Evolutionary conservation across 305 asterid genomes (phyloP), one percentile per base, ranked within the genome.

Genomic region (Stenogyne calaminthoides): DNA sequence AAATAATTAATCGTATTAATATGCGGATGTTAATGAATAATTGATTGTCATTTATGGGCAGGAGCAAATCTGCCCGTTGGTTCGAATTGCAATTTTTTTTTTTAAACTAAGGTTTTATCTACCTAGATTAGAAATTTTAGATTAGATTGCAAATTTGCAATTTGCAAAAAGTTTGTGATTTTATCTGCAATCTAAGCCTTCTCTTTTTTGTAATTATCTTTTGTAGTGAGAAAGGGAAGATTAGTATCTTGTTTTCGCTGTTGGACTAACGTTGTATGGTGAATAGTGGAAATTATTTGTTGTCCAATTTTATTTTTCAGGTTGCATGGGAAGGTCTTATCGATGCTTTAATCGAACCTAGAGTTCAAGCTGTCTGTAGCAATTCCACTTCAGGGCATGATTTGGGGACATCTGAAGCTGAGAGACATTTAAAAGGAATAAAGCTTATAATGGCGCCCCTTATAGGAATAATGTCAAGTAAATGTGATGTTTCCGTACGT

Each of bases 321-420:
- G 93, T 85, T 16, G 86, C 97, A 36, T 89, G 95, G 97, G 91
- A 91, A 82, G 87, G 88, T 75, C 80, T 91, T 52, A 76, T 91
- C 74, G 96, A 89, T 85, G 88, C 87, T 79, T 78, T 85, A 66
- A 75, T 87, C 27, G 86, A 74, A 63, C 85, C 84, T 34, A 84
- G 71, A 75, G 72, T 72, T 79, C 81, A 81, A 77, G 72, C 76
- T 67, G 69, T 83, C 73, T 68, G 40, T 57, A 47, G 44, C 70
- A 74, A 56, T 74, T 52, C 64, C 56, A 69, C 74, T 61, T 51
- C 58, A 44, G 70, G 67, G 52, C 72, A 58, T 69, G 74, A 67
- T 72, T 55, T 77, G 62, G 66, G 19, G 37, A 56, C 76, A 18
- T 77, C 83, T 72, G 85, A 80, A 79, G 78, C 76, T 49, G 83